Base-by-base conservation (phyloP, 306 rosid species). In the Crotalaria pallida region DNA sequence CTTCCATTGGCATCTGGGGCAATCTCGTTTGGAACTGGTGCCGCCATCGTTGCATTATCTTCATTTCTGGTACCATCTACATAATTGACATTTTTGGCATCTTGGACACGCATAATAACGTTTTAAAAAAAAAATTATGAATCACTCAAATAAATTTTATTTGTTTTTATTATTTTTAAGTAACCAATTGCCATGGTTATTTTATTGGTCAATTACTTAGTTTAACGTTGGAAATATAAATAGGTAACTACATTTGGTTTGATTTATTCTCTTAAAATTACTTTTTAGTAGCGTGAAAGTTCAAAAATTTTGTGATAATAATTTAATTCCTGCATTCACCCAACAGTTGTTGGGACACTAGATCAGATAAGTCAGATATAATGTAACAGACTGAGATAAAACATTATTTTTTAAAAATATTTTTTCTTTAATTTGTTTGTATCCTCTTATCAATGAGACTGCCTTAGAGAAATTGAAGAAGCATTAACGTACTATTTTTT, bases 1-100 rank as follows among this genome's bases (percentile, higher is more conserved):
- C 96, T 88, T 75, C 96, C 96, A 48, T 76, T 88, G 74, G 91
- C 89, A 63, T 88, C 96, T 3, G 96, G 96, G 68, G 91, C 86
- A 57, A 82, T 73, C 71, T 86, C 96, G 49, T 41, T 82, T 44
- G 66, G 59, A 65, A 80, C 85, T 18, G 91, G 89, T 70, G 65
- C 67, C 67, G 49, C 59, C 33, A 86, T 86, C 71, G 82, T 84
- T 49, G 43, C 79, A n/a, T 77, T 89, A 33, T 84, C 80, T 61
- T 65, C 76, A 43, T 16, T 88, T 82, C 69, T 88, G 94, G 94
- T 88, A 85, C 56, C 19, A 10, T 47, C 22, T 47, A 22, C 34
- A 57, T 22, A 44, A 29, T 41, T 24, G 40, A n/a, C 10, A 26
- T n/a, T 65, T 67, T 29, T 13, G 10, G 67, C 55, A n/a, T 16